These are phyloP conservation scores for Dothideomycetidae sp. DNA, from an alignment of 2,329 filamentous ascomycete genomes.

Conservation along the genomic window DNA sequence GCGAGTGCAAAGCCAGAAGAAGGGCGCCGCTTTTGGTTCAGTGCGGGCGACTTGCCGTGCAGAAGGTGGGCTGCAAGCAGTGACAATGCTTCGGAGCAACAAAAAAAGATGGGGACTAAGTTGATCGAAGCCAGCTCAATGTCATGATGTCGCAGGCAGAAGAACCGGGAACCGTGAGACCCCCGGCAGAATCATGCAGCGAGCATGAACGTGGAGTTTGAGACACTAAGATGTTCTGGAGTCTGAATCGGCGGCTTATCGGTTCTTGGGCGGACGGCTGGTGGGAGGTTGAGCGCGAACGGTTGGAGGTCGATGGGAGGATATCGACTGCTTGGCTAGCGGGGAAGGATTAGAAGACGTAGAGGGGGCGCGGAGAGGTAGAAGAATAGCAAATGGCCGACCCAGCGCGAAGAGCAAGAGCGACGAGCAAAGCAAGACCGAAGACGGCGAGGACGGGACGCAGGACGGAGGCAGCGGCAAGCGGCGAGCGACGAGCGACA, in stretches of 20 bases:
- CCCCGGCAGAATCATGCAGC: slow-evolving; percentile 7
- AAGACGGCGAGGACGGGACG: no score
- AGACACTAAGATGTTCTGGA: slow-evolving; percentile 4
- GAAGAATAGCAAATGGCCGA: neutral
- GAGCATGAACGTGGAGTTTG: slow-evolving; percentile 4
- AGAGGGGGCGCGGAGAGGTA: neutral
- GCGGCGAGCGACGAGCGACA: no score
- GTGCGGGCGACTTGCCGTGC: no score
- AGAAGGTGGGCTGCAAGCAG: no score
- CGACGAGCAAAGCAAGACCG: neutral
- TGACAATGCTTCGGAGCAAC: no score
- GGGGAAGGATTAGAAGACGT: neutral
- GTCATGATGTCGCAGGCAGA: slow-evolving; percentile 7
- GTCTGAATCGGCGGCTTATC: neutral
- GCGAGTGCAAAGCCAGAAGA: neutral
- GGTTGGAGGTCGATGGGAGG: no score
- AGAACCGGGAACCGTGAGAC: slow-evolving; percentile 6
- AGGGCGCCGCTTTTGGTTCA: neutral
- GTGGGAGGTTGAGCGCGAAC: slow-evolving; percentile 3
- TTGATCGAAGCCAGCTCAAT: slow-evolving; percentile 1
- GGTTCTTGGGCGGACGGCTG: slow-evolving; percentile 1
- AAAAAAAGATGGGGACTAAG: no score
- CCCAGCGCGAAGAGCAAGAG: neutral
- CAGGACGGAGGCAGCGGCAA: no score
- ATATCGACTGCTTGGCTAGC: no score